Conservation (phyloP, 2,329 filamentous ascomycete genomes). For the Cephalotrichum gorgonifer region DNA sequence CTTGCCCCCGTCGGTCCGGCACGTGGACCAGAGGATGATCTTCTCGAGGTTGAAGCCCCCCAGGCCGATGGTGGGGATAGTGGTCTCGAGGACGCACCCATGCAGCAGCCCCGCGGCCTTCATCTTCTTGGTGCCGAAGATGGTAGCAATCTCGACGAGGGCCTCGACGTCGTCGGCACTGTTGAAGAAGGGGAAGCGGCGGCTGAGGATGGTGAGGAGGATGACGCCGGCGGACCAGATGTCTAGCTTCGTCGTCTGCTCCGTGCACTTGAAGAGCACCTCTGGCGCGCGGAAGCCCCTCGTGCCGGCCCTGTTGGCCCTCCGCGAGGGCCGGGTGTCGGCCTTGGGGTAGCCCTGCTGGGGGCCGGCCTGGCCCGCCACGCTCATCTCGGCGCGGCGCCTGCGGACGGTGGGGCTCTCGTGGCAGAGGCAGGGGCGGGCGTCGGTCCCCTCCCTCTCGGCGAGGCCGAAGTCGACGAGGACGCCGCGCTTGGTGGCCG, state of each 20-base stretch:
- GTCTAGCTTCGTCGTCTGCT: slow-evolving; percentile 88
- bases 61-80: slow-evolving; percentile 79
- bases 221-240: slow-evolving; percentile 98
- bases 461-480: slow-evolving; percentile 98
- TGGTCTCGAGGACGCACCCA: slow-evolving; percentile 86
- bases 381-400: slow-evolving; percentile 45
- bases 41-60: slow-evolving; percentile 83
- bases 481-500: slow-evolving; percentile 68
- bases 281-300: slow-evolving; percentile 93
- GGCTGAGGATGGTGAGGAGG: slow-evolving; percentile 83
- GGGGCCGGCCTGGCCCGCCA: slow-evolving; percentile 40
- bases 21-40: slow-evolving; percentile 91
- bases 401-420: slow-evolving; percentile 53
- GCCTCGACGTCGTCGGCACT: slow-evolving; percentile 97
- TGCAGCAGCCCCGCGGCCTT: slow-evolving; percentile 71
- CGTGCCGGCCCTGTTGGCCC: slow-evolving; percentile 90
- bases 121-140: slow-evolving; percentile 83
- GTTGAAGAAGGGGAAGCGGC: slow-evolving; percentile 96
- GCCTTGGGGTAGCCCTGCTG: slow-evolving; percentile 74
- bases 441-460: slow-evolving; percentile 69
- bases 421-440: slow-evolving; percentile 73
- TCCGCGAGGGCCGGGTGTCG: slow-evolving; percentile 75
- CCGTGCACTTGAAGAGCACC: slow-evolving; percentile 93
- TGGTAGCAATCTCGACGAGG: slow-evolving; percentile 92
- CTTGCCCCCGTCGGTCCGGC: slow-evolving; percentile 52